A percentile compares a stretch with the other conserved stretches of the same genome.
Conservation (phyloP, 192 early-diverging fungal genomes). For the Rhizoclosmatium sp. region DNA sequence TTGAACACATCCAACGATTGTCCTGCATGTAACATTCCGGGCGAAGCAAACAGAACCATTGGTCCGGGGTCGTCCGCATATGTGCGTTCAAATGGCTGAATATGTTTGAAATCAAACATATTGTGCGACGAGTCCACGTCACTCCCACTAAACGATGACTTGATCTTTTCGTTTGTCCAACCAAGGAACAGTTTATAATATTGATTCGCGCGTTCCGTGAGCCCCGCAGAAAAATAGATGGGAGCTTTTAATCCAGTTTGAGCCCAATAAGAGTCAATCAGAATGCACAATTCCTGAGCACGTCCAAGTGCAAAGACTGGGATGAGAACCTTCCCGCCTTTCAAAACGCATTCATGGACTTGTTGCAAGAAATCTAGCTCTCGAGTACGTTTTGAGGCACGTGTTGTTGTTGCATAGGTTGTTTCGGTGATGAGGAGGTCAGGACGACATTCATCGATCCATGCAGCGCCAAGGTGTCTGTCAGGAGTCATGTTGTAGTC, state of each 20-base stretch:
- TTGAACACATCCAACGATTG: slow-evolving; percentile 94
- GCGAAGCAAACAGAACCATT: slow-evolving; percentile 95
- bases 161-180: slow-evolving; percentile 99
- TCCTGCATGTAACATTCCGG: slow-evolving; percentile 98
- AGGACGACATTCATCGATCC: slow-evolving; percentile 93
- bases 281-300: slow-evolving; percentile 96
- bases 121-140: slow-evolving; percentile 55
- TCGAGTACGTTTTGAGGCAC: slow-evolving; percentile 90
- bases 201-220: slow-evolving; percentile 93
- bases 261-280: slow-evolving; percentile 96
- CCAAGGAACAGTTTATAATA: slow-evolving; percentile 97
- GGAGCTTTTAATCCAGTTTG: slow-evolving; percentile 89
- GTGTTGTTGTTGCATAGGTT: slow-evolving; percentile 96
- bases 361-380: slow-evolving; percentile 95
- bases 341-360: slow-evolving; percentile 80
- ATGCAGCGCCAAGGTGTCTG: slow-evolving; percentile 93
- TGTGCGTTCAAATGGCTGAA: slow-evolving; percentile 80
- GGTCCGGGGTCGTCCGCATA: slow-evolving; percentile 81
- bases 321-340: slow-evolving; percentile 87
- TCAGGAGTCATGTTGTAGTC: slow-evolving; percentile 99
- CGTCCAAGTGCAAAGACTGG: slow-evolving; percentile 98
- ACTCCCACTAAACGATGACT: slow-evolving; percentile 83
- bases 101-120: slow-evolving; percentile 97
- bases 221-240: slow-evolving; percentile 95
- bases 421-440: slow-evolving; percentile 96